Conservation (phyloP, 768 basidiomycete species). For the Lentinula aciculospora region DNA sequence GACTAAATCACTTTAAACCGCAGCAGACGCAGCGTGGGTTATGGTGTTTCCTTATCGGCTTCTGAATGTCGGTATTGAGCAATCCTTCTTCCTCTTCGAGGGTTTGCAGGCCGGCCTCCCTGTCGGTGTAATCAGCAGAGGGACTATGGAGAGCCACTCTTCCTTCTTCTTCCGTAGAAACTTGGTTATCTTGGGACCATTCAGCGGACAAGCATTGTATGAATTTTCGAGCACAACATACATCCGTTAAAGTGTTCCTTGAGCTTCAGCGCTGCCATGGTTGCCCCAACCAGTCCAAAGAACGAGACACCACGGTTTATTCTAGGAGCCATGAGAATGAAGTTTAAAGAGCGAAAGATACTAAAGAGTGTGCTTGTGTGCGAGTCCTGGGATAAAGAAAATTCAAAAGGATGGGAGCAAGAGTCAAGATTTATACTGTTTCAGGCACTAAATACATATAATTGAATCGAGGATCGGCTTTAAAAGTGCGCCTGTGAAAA, state of each 20-base stretch:
- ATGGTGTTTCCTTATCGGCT: constrained; percentile 23
- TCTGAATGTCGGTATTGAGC: constrained; percentile 24
- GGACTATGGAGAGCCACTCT: constrained; percentile 23
- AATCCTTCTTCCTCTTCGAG: constrained; percentile 24
- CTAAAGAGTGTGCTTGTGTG: not conserved
- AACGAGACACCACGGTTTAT: constrained; percentile 17
- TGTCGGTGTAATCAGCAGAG: constrained; percentile 16
- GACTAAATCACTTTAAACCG: constrained; percentile 34
- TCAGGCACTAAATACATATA: not conserved
- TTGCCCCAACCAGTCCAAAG: constrained; percentile 35
- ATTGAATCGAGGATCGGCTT: not conserved
- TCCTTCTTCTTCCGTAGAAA: constrained; percentile 37
- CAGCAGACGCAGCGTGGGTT: constrained; percentile 45
- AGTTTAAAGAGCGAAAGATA: not conserved
- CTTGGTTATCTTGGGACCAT: constrained; percentile 30
- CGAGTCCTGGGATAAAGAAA: not conserved
- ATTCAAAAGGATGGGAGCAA: not conserved
- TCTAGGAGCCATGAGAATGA: not conserved
- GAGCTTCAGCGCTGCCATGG: constrained; percentile 41
- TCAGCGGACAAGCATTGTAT: not conserved
- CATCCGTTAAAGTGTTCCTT: constrained; percentile 44
- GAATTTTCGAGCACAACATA: constrained; percentile 14
- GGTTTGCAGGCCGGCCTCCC: constrained; percentile 11
- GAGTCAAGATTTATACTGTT: not conserved
- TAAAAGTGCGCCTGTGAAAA: not conserved